Conservation (phyloP, 345 rosid genomes). For the Lumnitzera littorea region DNA sequence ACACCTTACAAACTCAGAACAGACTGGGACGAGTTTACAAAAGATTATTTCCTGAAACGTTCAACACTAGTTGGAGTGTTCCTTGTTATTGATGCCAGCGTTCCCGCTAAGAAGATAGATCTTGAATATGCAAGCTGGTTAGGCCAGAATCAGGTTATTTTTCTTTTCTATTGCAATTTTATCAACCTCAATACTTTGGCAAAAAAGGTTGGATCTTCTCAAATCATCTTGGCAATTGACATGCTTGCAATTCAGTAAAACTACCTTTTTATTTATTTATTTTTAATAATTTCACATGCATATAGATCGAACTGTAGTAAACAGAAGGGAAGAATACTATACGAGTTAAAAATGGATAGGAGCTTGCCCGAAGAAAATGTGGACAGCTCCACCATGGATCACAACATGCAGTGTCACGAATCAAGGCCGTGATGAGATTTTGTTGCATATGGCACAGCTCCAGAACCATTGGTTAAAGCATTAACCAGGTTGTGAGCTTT, state of each 20-base stretch:
- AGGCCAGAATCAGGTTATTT: conserved; percentile 77
- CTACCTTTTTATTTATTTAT: no score
- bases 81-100: conserved; percentile 90
- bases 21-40: conserved; percentile 80
- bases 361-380: conserved; percentile 60
- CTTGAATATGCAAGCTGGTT: conserved; percentile 99
- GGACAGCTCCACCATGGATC: conserved; percentile 91
- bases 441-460: conserved; percentile 90
- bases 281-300: no score
- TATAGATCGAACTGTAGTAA: no score
- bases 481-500: conserved; percentile 7
- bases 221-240: no score
- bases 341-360: no score
- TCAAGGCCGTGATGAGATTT: conserved; percentile 96
- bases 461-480: conserved; percentile 91
- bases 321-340: no score
- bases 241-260: no score
- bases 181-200: no score
- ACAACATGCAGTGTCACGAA: conserved; percentile 93
- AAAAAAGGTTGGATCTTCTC: no score
- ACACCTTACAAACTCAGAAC: conserved; percentile 77
- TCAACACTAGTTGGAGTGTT: conserved; percentile 79
- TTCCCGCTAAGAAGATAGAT: conserved; percentile 78
- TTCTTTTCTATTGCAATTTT: background rate
- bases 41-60: conserved; percentile 80